phyloP scores from a whole-genome alignment of 176 grass and related monocot genomes.

The Poa annua region DNA sequence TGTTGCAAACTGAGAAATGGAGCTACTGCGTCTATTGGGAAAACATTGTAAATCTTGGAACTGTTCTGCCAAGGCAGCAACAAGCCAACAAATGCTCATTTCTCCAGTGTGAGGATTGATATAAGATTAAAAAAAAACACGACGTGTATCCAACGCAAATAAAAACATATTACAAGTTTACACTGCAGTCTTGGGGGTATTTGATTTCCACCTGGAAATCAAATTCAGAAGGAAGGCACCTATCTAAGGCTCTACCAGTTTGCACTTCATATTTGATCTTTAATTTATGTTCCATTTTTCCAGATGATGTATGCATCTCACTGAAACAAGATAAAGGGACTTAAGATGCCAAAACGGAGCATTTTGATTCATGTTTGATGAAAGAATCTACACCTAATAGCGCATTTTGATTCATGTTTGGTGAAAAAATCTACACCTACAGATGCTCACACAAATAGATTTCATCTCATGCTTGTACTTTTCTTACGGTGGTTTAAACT shows the following conservation, averaged over 20 bases:
- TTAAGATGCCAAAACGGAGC: constrained; percentile 1
- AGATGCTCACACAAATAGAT: constrained; percentile 10
- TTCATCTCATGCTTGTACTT: background rate
- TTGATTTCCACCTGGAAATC: background rate
- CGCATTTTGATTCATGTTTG: constrained; percentile 23
- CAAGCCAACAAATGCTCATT: background rate
- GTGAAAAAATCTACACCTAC: constrained; percentile 2
- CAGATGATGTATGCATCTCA: background rate
- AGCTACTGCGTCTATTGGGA: background rate
- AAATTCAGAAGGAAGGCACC: background rate
- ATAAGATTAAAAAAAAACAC: constrained; percentile 10
- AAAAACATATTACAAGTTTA: constrained; percentile 16
- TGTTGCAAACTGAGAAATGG: background rate
- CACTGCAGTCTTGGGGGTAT: background rate
- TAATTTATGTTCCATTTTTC: background rate
- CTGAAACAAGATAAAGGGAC: constrained; percentile 14
- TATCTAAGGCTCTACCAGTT: constrained; percentile 27
- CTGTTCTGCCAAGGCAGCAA: background rate
- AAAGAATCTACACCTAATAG: background rate
- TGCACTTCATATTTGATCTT: background rate
- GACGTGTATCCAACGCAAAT: background rate
- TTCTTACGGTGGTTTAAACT: background rate
- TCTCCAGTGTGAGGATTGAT: constrained; percentile 14
- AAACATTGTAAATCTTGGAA: background rate
- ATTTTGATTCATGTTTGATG: constrained; percentile 25